These are phyloP conservation scores for Globisporangium abappressorium DNA, from an alignment of 352 stramenopile genomes.

Conservation along the genomic window DNA sequence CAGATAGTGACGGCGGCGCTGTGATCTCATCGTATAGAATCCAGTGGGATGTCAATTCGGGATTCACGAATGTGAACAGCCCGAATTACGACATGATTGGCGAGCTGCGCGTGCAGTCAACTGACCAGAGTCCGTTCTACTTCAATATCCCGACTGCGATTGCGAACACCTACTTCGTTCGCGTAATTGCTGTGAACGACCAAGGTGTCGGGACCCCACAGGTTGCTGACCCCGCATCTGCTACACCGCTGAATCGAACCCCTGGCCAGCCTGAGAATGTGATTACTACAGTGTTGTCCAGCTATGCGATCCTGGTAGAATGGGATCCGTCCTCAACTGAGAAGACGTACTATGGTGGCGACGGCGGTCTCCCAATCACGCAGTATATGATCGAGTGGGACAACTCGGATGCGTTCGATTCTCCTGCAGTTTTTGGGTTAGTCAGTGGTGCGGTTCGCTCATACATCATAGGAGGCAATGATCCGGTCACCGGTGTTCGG, in stretches of 20 bases:
- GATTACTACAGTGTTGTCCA: conserved; percentile 76
- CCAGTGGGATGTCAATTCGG: conserved; percentile 87
- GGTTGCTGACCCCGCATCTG: conserved; percentile 44
- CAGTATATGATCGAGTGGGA: conserved; percentile 98
- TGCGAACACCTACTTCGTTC: conserved; percentile 78
- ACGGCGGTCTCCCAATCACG: conserved; percentile 90
- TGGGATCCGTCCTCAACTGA: conserved; percentile 86
- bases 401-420: conserved; percentile 84
- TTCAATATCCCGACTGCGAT: conserved; percentile 88
- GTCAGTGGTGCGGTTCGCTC: conserved; percentile 41
- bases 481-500: conserved; percentile 91
- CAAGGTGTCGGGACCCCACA: conserved; percentile 64
- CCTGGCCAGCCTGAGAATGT: conserved; percentile 71
- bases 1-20: conserved; percentile 63
- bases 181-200: conserved; percentile 92
- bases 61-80: conserved; percentile 73
- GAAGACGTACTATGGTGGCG: conserved; percentile 86
- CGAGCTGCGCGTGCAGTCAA: conserved; percentile 35
- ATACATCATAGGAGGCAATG: conserved; percentile 91
- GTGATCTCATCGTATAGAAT: conserved; percentile 86
- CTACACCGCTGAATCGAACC: conserved; percentile 58
- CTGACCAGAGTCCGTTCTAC: conserved; percentile 70
- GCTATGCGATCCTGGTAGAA: conserved; percentile 88
- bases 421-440: conserved; percentile 70
- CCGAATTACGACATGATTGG: conserved; percentile 67